Conservation (phyloP, 306 rosid species). For the Casuarina cunninghamiana region DNA sequence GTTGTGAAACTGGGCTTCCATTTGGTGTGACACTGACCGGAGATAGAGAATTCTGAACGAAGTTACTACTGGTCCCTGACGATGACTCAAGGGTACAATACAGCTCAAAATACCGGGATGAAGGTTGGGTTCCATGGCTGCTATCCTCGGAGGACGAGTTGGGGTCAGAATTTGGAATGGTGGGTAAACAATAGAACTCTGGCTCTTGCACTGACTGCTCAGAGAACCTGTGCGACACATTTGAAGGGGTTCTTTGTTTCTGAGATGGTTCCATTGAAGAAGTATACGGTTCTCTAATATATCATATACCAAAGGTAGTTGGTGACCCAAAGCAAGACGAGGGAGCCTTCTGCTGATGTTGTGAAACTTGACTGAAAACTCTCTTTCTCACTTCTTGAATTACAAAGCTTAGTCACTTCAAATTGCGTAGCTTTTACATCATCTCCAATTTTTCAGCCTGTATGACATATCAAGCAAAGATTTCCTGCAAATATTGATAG, state of each 20-base stretch:
- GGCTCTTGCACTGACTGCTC: constrained; percentile 47
- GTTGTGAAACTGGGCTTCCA: constrained; percentile 62
- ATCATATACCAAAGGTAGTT: not conserved
- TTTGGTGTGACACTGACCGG: constrained; percentile 52
- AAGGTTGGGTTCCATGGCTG: constrained; percentile 44
- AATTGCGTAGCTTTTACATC: constrained; percentile 4
- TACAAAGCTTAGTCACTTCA: constrained; percentile 10
- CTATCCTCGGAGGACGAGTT: constrained; percentile 47
- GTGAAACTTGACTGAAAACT: constrained; percentile 20
- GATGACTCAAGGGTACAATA: constrained; percentile 63
- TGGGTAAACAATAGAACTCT: constrained; percentile 42
- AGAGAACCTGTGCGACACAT: constrained; percentile 42
- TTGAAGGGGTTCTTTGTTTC: constrained; percentile 34
- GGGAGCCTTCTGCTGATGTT: constrained; percentile 8
- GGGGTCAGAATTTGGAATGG: constrained; percentile 33
- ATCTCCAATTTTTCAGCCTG: constrained; percentile 12
- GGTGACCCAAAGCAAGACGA: constrained; percentile 18
- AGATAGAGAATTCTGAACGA: constrained; percentile 64
- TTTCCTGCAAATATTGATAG: constrained; percentile 43
- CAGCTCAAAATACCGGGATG: constrained; percentile 38
- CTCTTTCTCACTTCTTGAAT: constrained; percentile 9
- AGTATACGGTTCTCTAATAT: constrained; percentile 17
- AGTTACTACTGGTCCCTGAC: constrained; percentile 49
- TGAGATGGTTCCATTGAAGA: constrained; percentile 53
- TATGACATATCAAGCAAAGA: constrained; percentile 4